Conservation (phyloP, 2,329 filamentous ascomycete genomes). For the Helotiales sp. region DNA sequence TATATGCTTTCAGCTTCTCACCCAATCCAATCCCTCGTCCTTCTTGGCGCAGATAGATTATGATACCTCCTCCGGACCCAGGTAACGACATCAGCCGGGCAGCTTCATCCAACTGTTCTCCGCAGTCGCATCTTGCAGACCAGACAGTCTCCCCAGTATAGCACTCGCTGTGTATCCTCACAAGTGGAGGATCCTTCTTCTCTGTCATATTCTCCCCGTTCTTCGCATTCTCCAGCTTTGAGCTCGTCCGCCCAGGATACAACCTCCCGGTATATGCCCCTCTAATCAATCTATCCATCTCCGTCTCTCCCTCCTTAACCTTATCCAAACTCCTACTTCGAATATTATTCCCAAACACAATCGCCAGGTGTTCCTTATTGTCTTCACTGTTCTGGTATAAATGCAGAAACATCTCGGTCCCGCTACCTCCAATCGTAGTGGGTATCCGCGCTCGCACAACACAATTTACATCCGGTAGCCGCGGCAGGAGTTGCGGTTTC, state of each 20-base stretch:
- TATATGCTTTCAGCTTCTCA: constrained; percentile 97
- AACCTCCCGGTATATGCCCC: constrained; percentile 89
- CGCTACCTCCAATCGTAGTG: constrained; percentile 64
- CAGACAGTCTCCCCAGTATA: constrained; percentile 98
- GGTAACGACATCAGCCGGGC: constrained; percentile 86
- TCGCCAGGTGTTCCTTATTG: constrained; percentile 93
- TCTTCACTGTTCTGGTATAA: constrained; percentile 92
- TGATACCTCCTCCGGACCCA: constrained; percentile 73
- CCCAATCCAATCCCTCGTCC: constrained; percentile 92
- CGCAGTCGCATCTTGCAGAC: constrained; percentile 97
- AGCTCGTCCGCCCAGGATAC: constrained; percentile 75
- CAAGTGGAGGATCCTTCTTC: constrained; percentile 56
- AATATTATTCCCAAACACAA: constrained; percentile 90
- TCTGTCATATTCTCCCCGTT: background rate
- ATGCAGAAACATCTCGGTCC: constrained; percentile 96
- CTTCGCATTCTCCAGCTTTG: constrained; percentile 2
- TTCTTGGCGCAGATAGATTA: constrained; percentile 94
- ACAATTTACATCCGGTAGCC: constrained; percentile 84
- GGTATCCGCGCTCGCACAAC: constrained; percentile 93
- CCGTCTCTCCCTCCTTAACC: constrained; percentile 73
- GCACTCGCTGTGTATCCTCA: constrained; percentile 96
- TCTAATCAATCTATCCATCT: constrained; percentile 88
- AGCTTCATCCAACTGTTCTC: constrained; percentile 95
- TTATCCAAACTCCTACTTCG: constrained; percentile 72
- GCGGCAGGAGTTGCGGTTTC: constrained; percentile 70